Conservation (phyloP, 2,329 filamentous ascomycete genomes). For the Hypoxylon sp. region DNA sequence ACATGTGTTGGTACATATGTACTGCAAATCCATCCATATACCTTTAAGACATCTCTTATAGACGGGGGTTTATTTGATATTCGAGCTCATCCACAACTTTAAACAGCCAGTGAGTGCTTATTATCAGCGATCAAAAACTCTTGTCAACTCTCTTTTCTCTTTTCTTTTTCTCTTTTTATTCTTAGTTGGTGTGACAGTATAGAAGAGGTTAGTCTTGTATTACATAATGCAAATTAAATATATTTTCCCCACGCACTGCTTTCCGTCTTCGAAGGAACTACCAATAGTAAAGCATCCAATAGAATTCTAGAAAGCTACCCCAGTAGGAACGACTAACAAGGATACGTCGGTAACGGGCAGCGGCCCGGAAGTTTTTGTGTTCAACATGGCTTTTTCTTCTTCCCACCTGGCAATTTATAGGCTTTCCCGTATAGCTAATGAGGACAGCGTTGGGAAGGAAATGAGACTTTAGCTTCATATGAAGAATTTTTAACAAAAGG, state of each 20-base stretch:
- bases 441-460: not conserved
- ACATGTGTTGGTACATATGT: slow-evolving; percentile 10
- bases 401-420: not conserved
- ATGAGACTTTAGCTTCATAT: slow-evolving; percentile 3
- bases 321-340: slow-evolving; percentile 12
- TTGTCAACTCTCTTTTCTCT: not conserved
- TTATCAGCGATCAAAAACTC: not conserved
- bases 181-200: not conserved
- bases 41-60: not conserved
- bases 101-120: not conserved
- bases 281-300: slow-evolving; percentile 25
- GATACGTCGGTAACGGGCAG: slow-evolving; percentile 21
- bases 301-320: slow-evolving; percentile 14
- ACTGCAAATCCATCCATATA: not conserved
- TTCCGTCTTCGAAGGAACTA: not conserved
- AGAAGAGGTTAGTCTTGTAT: not conserved
- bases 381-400: not conserved
- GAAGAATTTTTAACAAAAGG: slow-evolving; percentile 12
- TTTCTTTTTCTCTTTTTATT: too few species aligned
- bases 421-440: not conserved
- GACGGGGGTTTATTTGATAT: not conserved
- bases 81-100: not conserved
- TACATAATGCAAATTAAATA: slow-evolving; percentile 4
- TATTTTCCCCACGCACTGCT: not conserved
- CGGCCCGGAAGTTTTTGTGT: slow-evolving; percentile 16